Evolutionary conservation across 148 eudicot species (phyloP), one percentile per base, ranked within the genome.

Genomic region (Rhododendron griersonianum): DNA sequence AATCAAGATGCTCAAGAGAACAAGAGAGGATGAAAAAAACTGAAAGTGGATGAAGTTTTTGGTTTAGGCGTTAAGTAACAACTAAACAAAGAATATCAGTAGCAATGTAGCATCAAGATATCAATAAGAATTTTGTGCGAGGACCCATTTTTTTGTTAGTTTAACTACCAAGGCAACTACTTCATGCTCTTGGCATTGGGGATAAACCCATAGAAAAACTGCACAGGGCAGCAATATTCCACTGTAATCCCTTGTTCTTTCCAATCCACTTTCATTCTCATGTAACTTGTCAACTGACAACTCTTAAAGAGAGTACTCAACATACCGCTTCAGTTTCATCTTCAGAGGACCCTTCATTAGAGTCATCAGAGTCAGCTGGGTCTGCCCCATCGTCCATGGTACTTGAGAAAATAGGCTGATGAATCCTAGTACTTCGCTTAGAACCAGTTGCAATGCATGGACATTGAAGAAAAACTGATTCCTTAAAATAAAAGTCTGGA

Each of bases 251-350:
- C 14, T 7, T 30, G 7, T 83, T 45, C 41, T 67, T 15, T 19
- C 16, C 39, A 47, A 45, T 14, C 45, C 77, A 44, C 47, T 83
- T 15, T 30, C 65, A 44, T 83, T 83, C 35, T 48, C 65, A 81
- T 37, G 23, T 23, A 81, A 59, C 73, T 57, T 63, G 35, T 76
- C 37, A 57, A 57, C 10, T 85, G 50, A 81, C 1, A 7, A 55
- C 48, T 35, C 7, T 1, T 28, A 61, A 71, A 57, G n/a, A 41
- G 16, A 80, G 44, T 15, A 11, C 28, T 5, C 55, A 69, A 83
- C 89, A 85, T 87, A 90, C 91, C 14, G 37, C 79, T 86, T 84
- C 88, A 76, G 81, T 33, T 88, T 88, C 90, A 76, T n/a, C 74
- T 81, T 88, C 74, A 5, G 90, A 75, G 47, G 88, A 30, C n/a